Conservation (phyloP, 192 early-diverging fungal genomes). For the Linnemannia elongata region DNA sequence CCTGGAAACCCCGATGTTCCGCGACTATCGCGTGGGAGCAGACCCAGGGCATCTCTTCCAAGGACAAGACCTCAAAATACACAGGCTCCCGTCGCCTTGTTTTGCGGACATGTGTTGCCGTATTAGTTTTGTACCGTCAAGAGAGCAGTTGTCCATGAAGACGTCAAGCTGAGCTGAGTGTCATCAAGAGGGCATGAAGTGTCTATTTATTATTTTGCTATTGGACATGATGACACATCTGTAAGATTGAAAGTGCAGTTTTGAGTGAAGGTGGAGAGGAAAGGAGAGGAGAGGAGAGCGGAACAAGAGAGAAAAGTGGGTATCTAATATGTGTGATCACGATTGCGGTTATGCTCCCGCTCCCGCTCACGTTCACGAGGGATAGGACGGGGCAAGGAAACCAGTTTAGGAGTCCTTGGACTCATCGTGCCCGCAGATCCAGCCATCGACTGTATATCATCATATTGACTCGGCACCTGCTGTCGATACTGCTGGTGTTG, state of each 20-base stretch:
- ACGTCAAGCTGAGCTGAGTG: too few species aligned
- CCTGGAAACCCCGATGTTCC: too few species aligned
- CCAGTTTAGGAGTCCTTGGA: slow-evolving; percentile 27
- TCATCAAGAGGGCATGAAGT: too few species aligned
- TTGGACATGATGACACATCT: neutral
- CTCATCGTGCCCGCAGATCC: slow-evolving; percentile 3
- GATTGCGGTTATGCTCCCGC: neutral
- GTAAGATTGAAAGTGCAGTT: neutral
- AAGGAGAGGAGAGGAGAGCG: too few species aligned
- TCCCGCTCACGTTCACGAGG: slow-evolving; percentile 17
- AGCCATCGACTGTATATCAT: neutral
- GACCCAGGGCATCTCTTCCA: too few species aligned
- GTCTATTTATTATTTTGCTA: too few species aligned
- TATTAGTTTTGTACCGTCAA: too few species aligned
- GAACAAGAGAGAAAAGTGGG: neutral
- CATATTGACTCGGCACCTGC: neutral
- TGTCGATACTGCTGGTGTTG: slow-evolving; percentile 20
- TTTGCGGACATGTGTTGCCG: too few species aligned
- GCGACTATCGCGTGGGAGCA: too few species aligned
- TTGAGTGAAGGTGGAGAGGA: neutral
- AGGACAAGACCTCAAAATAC: too few species aligned
- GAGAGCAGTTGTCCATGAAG: too few species aligned
- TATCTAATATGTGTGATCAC: neutral
- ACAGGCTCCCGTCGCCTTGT: too few species aligned
- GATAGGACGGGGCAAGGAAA: slow-evolving; percentile 28